phyloP scores from a whole-genome alignment of 2,329 filamentous ascomycete species.

The Fusarium bulbicola region DNA sequence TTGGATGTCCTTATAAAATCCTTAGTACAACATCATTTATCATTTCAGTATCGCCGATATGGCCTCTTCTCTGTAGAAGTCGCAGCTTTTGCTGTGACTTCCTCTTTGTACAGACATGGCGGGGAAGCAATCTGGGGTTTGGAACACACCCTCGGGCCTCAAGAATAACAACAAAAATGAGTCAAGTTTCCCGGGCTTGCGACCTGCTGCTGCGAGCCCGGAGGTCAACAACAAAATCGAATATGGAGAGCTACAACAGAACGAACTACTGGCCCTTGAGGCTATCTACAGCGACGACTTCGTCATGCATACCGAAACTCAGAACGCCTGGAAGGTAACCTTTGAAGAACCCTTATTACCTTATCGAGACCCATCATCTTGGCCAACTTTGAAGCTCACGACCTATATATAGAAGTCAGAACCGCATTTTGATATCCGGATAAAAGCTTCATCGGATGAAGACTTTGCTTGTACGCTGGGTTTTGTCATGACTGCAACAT shows the following conservation, averaged over 20 bases:
- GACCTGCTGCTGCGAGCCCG: constrained; percentile 49
- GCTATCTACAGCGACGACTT: constrained; percentile 94
- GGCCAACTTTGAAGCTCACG: constrained; percentile 33
- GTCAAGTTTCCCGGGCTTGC: constrained; percentile 62
- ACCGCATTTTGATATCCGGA: constrained; percentile 80
- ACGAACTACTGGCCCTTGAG: constrained; percentile 85
- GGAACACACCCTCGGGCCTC: constrained; percentile 58
- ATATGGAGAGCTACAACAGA: constrained; percentile 85
- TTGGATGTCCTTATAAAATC: constrained; percentile 29
- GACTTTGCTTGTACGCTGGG: constrained; percentile 77
- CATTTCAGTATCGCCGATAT: constrained; percentile 45
- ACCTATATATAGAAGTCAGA: constrained; percentile 74
- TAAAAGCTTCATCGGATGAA: constrained; percentile 78
- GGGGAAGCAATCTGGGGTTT: constrained; percentile 58
- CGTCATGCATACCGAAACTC: constrained; percentile 73
- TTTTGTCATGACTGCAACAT: constrained; percentile 87
- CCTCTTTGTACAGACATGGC: constrained; percentile 58
- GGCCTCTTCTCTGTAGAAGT: constrained; percentile 59
- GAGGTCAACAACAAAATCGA: constrained; percentile 61
- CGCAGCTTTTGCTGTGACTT: constrained; percentile 65
- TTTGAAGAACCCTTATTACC: constrained; percentile 35
- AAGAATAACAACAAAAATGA: constrained; percentile 53
- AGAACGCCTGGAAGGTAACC: constrained; percentile 84
- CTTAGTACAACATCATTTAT: constrained; percentile 9
- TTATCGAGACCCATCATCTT: constrained; percentile 1